Evolutionary conservation across 1,284 basidiomycete genomes (phyloP).

Genomic region (Papiliotrema flavescens): DNA sequence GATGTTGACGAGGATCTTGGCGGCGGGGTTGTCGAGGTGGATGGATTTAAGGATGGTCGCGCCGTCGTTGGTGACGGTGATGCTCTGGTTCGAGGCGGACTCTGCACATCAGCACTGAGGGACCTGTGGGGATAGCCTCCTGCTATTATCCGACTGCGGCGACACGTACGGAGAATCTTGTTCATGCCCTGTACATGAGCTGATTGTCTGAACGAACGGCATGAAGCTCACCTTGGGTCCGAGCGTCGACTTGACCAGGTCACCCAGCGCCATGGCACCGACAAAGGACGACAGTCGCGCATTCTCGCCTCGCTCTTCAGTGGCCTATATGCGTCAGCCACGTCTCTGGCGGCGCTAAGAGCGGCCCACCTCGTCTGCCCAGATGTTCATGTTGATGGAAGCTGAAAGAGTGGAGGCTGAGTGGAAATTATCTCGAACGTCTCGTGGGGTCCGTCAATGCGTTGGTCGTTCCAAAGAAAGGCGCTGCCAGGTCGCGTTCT

Average conservation of each 20-base stretch:
- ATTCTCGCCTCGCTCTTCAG: constrained; percentile 97
- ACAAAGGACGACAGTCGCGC: constrained; percentile 97
- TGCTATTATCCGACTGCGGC: background rate
- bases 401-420: background rate
- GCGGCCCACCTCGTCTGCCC: constrained; percentile 47
- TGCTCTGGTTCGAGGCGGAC: constrained; percentile 83
- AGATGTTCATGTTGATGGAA: constrained; percentile 46
- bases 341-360: too few relatives aligned
- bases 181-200: constrained; percentile 49
- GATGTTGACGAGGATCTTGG: constrained; percentile 99
- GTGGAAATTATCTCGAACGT: too few relatives aligned
- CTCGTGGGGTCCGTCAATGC: too few relatives aligned
- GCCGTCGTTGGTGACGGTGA: constrained; percentile 98
- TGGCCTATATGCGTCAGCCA: constrained; percentile 60
- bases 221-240: constrained; percentile 74
- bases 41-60: constrained; percentile 98
- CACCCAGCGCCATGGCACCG: constrained; percentile 91
- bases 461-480: too few relatives aligned
- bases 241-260: constrained; percentile 96
- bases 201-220: background rate
- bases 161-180: constrained; percentile 50
- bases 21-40: constrained; percentile 95
- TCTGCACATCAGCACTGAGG: constrained; percentile 49
- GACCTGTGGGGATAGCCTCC: background rate
- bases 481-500: too few relatives aligned